Evolutionary conservation across 2,329 filamentous ascomycete species (phyloP).

Genomic region (Exophiala aquamarina): DNA sequence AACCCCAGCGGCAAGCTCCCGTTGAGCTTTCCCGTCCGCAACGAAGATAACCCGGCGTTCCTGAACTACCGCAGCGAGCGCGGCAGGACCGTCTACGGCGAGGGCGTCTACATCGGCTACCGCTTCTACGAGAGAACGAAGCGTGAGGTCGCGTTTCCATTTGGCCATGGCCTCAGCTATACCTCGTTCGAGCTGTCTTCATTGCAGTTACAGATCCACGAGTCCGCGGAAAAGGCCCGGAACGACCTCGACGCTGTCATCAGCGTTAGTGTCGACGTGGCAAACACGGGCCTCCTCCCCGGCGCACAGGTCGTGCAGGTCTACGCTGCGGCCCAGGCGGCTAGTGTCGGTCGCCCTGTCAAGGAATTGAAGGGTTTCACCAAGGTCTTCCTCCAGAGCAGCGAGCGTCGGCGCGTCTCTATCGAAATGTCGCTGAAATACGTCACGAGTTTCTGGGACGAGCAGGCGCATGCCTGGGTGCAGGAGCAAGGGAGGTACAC

Average conservation of each 20-base stretch:
- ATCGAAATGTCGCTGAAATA: conserved; percentile 59
- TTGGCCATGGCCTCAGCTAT: conserved; percentile 74
- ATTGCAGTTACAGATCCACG: conserved; percentile 25
- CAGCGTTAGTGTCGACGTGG: conserved; percentile 36
- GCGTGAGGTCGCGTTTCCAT: conserved; percentile 65
- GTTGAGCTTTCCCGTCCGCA: conserved; percentile 64
- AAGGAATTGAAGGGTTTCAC: conserved; percentile 65
- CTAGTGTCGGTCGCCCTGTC: conserved; percentile 52
- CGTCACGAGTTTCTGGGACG: conserved; percentile 67
- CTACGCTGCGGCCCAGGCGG: conserved; percentile 48
- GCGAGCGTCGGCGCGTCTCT: conserved; percentile 56
- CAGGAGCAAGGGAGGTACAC: conserved; percentile 65
- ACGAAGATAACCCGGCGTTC: conserved; percentile 68
- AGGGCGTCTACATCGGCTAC: conserved; percentile 73
- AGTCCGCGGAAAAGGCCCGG: conserved; percentile 37
- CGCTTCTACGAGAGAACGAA: conserved; percentile 66
- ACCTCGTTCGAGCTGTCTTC: conserved; percentile 62
- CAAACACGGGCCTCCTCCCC: conserved; percentile 55
- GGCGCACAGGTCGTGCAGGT: conserved; percentile 68
- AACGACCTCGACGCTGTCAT: conserved; percentile 36
- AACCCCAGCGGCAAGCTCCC: conserved; percentile 70
- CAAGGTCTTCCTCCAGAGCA: conserved; percentile 62
- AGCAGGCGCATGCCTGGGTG: conserved; percentile 63
- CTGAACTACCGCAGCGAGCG: conserved; percentile 65
- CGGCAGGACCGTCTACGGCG: conserved; percentile 71